Evolutionary conservation across 2,329 filamentous ascomycete species (phyloP).

Genomic region (Myriosclerotinia curreyana): DNA sequence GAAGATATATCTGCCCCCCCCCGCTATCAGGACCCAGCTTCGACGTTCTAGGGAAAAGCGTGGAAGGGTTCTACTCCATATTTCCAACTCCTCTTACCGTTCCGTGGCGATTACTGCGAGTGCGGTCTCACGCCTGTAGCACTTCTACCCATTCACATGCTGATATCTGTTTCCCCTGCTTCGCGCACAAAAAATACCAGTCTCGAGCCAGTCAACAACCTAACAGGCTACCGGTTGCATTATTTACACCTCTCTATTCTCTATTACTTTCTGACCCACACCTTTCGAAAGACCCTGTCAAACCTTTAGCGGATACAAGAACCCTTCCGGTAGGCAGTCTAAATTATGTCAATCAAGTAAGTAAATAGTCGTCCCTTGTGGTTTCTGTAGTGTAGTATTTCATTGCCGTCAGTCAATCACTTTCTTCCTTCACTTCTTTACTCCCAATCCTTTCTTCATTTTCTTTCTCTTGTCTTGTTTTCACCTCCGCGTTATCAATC

Average conservation of each 20-base stretch:
- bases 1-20: neutral
- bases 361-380: slow-evolving; percentile 20
- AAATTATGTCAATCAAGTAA: slow-evolving; percentile 25
- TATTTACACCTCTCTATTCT: slow-evolving; percentile 17
- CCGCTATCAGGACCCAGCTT: slow-evolving; percentile 14
- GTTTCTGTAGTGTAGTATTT: slow-evolving; percentile 19
- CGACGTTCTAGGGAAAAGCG: slow-evolving; percentile 14
- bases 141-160: slow-evolving; percentile 14
- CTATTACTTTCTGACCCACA: slow-evolving; percentile 19
- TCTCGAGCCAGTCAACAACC: neutral
- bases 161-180: slow-evolving; percentile 15
- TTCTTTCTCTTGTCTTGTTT: neutral
- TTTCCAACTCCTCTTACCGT: slow-evolving; percentile 18
- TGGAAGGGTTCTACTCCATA: slow-evolving; percentile 16
- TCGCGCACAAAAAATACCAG: slow-evolving; percentile 6
- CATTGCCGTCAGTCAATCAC: slow-evolving; percentile 15
- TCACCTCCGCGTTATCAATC: slow-evolving; percentile 18
- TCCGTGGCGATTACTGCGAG: slow-evolving; percentile 15
- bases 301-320: slow-evolving; percentile 18
- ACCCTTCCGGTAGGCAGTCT: slow-evolving; percentile 21
- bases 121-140: slow-evolving; percentile 14
- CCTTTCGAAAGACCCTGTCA: slow-evolving; percentile 20
- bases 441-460: neutral
- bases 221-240: slow-evolving; percentile 10
- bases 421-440: slow-evolving; percentile 1